These are phyloP conservation scores for Ascoidea tarda DNA, from an alignment of 805 yeast genomes.

Conservation along the genomic window DNA sequence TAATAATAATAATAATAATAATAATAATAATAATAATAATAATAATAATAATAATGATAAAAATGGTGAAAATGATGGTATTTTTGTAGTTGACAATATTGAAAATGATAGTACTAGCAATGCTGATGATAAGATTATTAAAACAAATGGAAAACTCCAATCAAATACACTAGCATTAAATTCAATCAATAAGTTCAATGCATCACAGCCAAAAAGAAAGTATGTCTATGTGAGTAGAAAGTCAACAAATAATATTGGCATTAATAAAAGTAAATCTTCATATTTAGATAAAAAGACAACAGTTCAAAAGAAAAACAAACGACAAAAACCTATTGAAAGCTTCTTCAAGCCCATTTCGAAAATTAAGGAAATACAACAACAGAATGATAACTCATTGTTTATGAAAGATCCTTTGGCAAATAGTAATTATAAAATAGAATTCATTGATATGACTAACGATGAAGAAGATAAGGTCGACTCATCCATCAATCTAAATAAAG, in stretches of 20 bases:
- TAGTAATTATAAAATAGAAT: neutral
- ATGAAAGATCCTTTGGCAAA: neutral
- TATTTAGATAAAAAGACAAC: no score
- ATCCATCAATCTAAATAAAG: no score
- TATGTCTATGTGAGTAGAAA: slow-evolving; percentile 7
- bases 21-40: neutral
- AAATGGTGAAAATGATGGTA: neutral
- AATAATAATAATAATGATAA: neutral
- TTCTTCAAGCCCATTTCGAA: slow-evolving; percentile 11
- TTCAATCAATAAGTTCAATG: no score
- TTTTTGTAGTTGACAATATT: no score
- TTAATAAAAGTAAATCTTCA: no score
- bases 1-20: neutral
- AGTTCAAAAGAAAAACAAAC: neutral
- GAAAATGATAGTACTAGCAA: no score
- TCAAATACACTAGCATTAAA: no score
- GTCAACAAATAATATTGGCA: neutral
- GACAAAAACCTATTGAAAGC: slow-evolving; percentile 13
- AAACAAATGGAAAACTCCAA: no score
- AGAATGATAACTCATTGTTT: neutral
- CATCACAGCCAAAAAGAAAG: neutral
- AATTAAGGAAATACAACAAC: no score
- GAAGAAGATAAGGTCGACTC: neutral
- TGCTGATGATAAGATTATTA: no score
- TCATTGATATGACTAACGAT: neutral